phyloP scores from a whole-genome alignment of 1,139 yeast genomes.

The Diutina sp. region DNA sequence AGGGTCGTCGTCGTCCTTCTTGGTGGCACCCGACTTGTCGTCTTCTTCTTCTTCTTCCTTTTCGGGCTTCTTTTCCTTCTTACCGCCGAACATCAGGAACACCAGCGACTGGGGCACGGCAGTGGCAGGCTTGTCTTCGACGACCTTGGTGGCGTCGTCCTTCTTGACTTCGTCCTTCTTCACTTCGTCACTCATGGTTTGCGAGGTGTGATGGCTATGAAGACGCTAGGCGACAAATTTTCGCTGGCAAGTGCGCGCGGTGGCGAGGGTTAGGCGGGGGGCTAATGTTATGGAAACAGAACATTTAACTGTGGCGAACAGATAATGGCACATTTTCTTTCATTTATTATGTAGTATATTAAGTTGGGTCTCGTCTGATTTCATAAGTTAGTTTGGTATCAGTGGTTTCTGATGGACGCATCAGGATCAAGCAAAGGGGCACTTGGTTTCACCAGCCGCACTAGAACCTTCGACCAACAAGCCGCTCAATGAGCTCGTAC shows the following conservation, averaged over 20 bases:
- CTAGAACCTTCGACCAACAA: conserved; percentile 4
- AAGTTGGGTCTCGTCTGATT: too few relatives aligned
- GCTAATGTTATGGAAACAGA: too few relatives aligned
- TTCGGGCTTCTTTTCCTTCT: conserved; percentile 32
- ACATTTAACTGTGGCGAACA: too few relatives aligned
- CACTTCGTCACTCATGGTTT: background rate
- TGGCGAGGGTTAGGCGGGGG: background rate
- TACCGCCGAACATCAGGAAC: conserved; percentile 86
- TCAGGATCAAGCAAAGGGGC: too few relatives aligned
- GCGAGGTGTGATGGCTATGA: background rate
- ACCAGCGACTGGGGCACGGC: conserved; percentile 39
- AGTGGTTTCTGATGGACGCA: too few relatives aligned
- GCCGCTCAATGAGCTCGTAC: conserved; percentile 20
- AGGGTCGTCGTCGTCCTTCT: conserved; percentile 49
- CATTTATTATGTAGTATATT: background rate
- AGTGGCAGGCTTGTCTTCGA: background rate
- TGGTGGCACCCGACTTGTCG: conserved; percentile 12
- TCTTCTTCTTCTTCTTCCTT: conserved; percentile 15
- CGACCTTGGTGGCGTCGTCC: background rate
- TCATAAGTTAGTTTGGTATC: too few relatives aligned
- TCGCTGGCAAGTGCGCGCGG: background rate
- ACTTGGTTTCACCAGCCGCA: background rate
- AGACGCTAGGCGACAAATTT: background rate
- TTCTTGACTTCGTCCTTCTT: background rate
- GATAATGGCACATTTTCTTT: too few relatives aligned